A percentile compares a stretch with the other conserved stretches of the same genome.
These are phyloP conservation scores for Cyphellophora europaea DNA, from an alignment of 2,329 filamentous ascomycete species.

Conservation along the genomic window DNA sequence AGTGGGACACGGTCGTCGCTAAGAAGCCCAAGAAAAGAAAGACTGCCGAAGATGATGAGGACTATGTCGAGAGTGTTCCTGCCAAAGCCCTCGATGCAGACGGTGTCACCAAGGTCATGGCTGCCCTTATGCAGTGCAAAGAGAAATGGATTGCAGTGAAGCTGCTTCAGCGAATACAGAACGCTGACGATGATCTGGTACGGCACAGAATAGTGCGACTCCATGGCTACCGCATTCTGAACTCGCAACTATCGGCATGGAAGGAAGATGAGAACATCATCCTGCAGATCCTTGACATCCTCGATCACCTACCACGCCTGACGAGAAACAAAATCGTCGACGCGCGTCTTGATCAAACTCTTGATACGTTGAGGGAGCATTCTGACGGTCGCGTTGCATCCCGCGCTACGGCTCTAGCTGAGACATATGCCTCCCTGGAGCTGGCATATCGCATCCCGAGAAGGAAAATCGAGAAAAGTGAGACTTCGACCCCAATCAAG, in stretches of 20 bases:
- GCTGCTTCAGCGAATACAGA: constrained; percentile 77
- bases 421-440: constrained; percentile 82
- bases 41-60: constrained; percentile 82
- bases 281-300: constrained; percentile 78
- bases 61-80: constrained; percentile 85
- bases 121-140: constrained; percentile 91
- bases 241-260: constrained; percentile 75
- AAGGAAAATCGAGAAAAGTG: constrained; percentile 70
- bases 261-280: constrained; percentile 84
- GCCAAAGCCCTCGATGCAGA: constrained; percentile 70
- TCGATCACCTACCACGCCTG: constrained; percentile 78
- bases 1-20: constrained; percentile 71
- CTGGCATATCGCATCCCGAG: constrained; percentile 87
- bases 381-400: constrained; percentile 66
- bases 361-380: constrained; percentile 58
- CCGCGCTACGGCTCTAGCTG: constrained; percentile 61
- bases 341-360: constrained; percentile 81
- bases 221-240: constrained; percentile 94
- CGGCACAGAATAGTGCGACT: constrained; percentile 84
- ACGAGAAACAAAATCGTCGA: constrained; percentile 96
- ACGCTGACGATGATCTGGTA: constrained; percentile 76
- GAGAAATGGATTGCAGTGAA: constrained; percentile 99
- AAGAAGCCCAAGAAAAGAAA: constrained; percentile 94
- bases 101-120: constrained; percentile 90
- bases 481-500: constrained; percentile 41